These are phyloP conservation scores for Boechera divaricarpa DNA, from an alignment of 345 rosid genomes.

Conservation along the genomic window DNA sequence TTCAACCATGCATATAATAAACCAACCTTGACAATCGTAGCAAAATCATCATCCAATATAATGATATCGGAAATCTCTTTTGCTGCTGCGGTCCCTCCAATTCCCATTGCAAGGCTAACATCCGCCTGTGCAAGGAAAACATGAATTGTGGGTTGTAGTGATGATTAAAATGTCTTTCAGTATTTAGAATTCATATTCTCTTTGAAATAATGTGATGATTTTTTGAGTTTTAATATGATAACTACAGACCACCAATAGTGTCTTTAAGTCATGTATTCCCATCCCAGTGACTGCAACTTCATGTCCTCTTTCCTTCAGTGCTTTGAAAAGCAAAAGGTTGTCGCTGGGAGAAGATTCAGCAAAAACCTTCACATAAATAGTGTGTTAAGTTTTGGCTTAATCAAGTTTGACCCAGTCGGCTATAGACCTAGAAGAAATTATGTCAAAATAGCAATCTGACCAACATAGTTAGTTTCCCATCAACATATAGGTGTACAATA, in stretches of 20 bases:
- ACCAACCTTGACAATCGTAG: conserved; percentile 81
- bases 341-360: conserved; percentile 76
- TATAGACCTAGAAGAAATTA: background rate
- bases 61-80: conserved; percentile 87
- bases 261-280: conserved; percentile 88
- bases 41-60: conserved; percentile 76
- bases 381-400: conserved; percentile 17
- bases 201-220: background rate
- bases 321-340: conserved; percentile 79
- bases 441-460: background rate
- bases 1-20: conserved; percentile 9
- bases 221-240: background rate
- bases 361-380: conserved; percentile 62
- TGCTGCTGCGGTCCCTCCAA: conserved; percentile 84
- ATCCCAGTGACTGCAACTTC: conserved; percentile 95
- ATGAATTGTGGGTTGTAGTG: conserved; percentile 28
- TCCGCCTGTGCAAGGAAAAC: conserved; percentile 67
- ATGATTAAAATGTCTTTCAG: conserved; percentile 24
- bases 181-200: background rate
- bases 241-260: conserved; percentile 61
- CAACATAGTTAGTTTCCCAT: background rate
- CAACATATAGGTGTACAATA: too few relatives aligned
- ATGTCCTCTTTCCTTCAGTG: conserved; percentile 70
- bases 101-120: conserved; percentile 88
- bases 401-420: conserved; percentile 3